These are phyloP conservation scores for Drechslerella dactyloides DNA, from an alignment of 2,329 filamentous ascomycete genomes.

Conservation along the genomic window DNA sequence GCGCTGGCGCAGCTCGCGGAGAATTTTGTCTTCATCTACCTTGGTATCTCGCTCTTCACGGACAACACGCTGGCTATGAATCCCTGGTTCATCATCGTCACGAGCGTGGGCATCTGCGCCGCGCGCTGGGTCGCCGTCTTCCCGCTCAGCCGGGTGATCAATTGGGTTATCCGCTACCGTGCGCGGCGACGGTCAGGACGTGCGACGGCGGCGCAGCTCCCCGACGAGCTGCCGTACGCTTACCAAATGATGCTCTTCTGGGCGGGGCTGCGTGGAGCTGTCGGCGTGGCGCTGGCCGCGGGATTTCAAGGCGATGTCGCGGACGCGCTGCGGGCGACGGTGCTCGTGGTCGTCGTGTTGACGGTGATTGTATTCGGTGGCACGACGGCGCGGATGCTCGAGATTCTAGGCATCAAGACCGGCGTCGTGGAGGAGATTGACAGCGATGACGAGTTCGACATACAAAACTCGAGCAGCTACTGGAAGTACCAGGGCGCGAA, in stretches of 20 bases:
- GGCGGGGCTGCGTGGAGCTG: slow-evolving; percentile 92
- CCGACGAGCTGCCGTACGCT: slow-evolving; percentile 88
- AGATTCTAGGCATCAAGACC: slow-evolving; percentile 94
- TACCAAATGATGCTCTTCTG: slow-evolving; percentile 99
- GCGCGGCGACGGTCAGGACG: slow-evolving; percentile 78
- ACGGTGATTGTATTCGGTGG: slow-evolving; percentile 99
- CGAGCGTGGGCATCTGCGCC: slow-evolving; percentile 86
- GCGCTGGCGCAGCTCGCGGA: slow-evolving; percentile 93
- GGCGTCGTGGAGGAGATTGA: slow-evolving; percentile 97
- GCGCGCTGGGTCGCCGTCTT: slow-evolving; percentile 95
- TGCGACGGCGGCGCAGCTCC: slow-evolving; percentile 56
- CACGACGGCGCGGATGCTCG: slow-evolving; percentile 95
- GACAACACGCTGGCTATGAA: slow-evolving; percentile 88
- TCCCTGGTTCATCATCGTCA: slow-evolving; percentile 91
- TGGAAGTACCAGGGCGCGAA: slow-evolving; percentile 32
- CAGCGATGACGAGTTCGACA: slow-evolving; percentile 98
- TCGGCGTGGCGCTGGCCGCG: slow-evolving; percentile 91
- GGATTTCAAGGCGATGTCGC: slow-evolving; percentile 82
- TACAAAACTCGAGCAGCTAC: slow-evolving; percentile 65
- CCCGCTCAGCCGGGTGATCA: slow-evolving; percentile 85
- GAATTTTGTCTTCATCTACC: slow-evolving; percentile 99
- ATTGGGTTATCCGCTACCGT: slow-evolving; percentile 88
- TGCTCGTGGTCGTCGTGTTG: slow-evolving; percentile 94
- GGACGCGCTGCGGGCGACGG: slow-evolving; percentile 84
- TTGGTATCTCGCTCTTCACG: slow-evolving; percentile 92